Evolutionary conservation across 768 basidiomycete genomes (phyloP), one percentile per base, ranked within the genome.

Genomic region (Tulasnella sp.): DNA sequence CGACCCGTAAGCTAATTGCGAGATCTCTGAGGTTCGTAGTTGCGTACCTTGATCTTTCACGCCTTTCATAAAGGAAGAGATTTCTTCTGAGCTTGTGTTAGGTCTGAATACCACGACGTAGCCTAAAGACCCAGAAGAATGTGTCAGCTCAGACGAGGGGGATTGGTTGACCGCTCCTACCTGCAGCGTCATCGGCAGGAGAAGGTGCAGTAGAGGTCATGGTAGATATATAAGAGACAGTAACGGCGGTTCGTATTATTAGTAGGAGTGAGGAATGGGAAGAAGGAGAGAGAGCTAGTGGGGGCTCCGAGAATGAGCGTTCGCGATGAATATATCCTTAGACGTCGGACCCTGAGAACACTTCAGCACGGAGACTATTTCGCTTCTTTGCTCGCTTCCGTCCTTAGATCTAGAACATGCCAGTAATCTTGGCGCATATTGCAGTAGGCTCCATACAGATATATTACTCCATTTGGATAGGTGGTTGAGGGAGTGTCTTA

Each of bases 51-150:
- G 26, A 41, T 26, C 66, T 26, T 65, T 66, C 6, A 47, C 72
- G 26, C 34, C 26, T 9, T 37, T 40, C 3, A 22, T 37, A 36
- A 72, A 72, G 2, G 71, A 26, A 11, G 71, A 69, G 44, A 72
- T 72, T 65, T 72, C 35, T 14, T 72, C 66, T 11, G 71, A 16
- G 41, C 35, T 72, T 36, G 72, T 65, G n/a, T n/a, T 9, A 22
- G 40, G 22, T 36, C 69, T 72, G 64, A 72, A 72, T 69, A 72
- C 72, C 34, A 72, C 72, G 37, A 72, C 69, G 39, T 71, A 72
- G 16, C 69, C 71, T 72, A 14, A 17, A 22, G 5, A 72, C 44
- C 14, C 19, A 22, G 44, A 22, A 5, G 19, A 3, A 5, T n/a
- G 44, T 17, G 7, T 47, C 19, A n/a, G 4, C 8, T 5, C 1